phyloP scores from a whole-genome alignment of 306 rosid genomes.

The Leucaena leucocephala region DNA sequence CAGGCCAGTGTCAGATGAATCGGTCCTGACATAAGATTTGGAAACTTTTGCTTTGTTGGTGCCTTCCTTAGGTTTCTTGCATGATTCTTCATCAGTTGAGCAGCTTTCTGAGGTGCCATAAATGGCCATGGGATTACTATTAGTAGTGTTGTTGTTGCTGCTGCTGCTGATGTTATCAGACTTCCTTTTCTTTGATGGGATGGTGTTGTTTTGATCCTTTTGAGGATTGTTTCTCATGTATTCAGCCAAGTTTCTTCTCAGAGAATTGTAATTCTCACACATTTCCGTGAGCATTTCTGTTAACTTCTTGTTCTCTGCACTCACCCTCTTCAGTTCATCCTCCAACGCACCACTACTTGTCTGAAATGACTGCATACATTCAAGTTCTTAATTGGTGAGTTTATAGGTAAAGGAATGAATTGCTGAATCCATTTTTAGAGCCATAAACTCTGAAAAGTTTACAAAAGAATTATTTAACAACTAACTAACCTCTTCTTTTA shows the following conservation, averaged over 20 bases:
- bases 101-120: conserved; percentile 89
- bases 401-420: neutral
- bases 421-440: neutral
- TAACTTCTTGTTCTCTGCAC: conserved; percentile 85
- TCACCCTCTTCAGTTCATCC: conserved; percentile 80
- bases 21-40: conserved; percentile 64
- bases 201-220: conserved; percentile 49
- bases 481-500: conserved; percentile 53
- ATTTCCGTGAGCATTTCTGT: conserved; percentile 75
- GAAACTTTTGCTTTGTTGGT: conserved; percentile 67
- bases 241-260: conserved; percentile 70
- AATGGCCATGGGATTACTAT: conserved; percentile 42
- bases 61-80: conserved; percentile 82
- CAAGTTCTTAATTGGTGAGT: neutral
- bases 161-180: conserved; percentile 67
- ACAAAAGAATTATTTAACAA: neutral
- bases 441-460: neutral
- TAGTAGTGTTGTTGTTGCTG: conserved; percentile 37
- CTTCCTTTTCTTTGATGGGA: conserved; percentile 81
- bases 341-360: conserved; percentile 50
- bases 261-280: conserved; percentile 82
- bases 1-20: conserved; percentile 80
- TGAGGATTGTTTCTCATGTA: conserved; percentile 68
- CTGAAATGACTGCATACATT: conserved; percentile 51
- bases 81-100: conserved; percentile 85